Base-by-base conservation (phyloP, 441 rosid species). In the Croton setiger region DNA sequence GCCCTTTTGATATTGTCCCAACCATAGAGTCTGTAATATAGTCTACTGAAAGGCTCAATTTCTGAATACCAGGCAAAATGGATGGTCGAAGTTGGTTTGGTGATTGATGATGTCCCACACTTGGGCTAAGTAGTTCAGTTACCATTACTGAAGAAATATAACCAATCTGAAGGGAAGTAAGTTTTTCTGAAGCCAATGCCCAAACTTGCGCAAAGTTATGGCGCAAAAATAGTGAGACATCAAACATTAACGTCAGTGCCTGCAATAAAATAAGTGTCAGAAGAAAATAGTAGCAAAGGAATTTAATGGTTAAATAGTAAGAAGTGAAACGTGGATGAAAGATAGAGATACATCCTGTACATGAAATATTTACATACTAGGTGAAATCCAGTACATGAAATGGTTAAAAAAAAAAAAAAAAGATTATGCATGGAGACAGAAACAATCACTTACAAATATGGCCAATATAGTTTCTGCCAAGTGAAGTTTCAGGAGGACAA, bases 101-200 rank as follows among this genome's bases (percentile, higher is more conserved):
- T 45, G 77, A 74, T 63, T 76, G 78, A 74, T 73, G 77, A 12
- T 79, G 63, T 37, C 69, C 75, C 39, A 74, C 73, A 73, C 75
- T 80, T 53, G 92, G 83, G 76, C 79, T 80, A 37, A 93, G 85
- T 51, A 93, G 78, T 74, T 91, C 97, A 14, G 93, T 87, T 74
- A 91, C 86, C 86, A 79, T 87, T 44, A 80, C 87, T 10, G 97
- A 89, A 7, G 98, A 85, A 69, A 89, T 80, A 72, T 80, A 87
- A 58, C 96, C 96, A 39, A 93, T 87, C 86, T 93, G 92, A 31
- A 93, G 95, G 75, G 84, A 89, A 57, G 86, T 81, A 63, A 93
- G 95, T 62, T 82, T 91, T 75, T 81, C 76, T 56, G 98, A 89
- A 63, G 88, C 93, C 45, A 82, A 79, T 41, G 87, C 87, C 87